Percentiles rank a stretch among this genome's conserved stretches.
Evolutionary conservation across 2,329 filamentous ascomycete genomes (phyloP).

Genomic region (Mollisia scopiformis): DNA sequence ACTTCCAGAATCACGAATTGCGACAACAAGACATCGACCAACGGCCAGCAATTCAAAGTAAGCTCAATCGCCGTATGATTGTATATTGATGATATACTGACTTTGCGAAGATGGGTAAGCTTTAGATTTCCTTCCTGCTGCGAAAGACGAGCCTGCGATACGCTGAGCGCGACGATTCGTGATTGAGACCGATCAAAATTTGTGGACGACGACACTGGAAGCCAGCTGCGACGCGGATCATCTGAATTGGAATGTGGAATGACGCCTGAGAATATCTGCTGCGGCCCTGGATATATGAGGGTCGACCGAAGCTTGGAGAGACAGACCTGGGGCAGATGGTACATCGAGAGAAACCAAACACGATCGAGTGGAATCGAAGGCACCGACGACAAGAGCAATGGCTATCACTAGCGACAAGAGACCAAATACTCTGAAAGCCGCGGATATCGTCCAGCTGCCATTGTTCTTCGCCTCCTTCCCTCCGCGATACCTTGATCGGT

Average conservation of each 20-base stretch:
- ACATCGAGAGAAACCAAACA: not conserved
- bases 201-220: not conserved
- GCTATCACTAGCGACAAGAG: too few species aligned
- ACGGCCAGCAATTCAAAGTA: slow-evolving; percentile 50
- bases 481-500: not conserved
- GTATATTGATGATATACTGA: slow-evolving; percentile 35
- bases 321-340: not conserved
- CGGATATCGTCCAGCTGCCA: too few species aligned
- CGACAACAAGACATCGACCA: slow-evolving; percentile 45
- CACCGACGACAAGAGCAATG: too few species aligned
- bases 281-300: not conserved
- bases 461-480: too few species aligned
- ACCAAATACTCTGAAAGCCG: too few species aligned
- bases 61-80: slow-evolving; percentile 31
- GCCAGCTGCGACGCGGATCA: not conserved
- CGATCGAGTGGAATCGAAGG: not conserved
- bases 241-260: not conserved
- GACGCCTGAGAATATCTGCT: too few species aligned
- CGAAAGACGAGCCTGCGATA: slow-evolving; percentile 1
- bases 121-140: slow-evolving; percentile 32
- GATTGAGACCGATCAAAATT: slow-evolving; percentile 6
- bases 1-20: slow-evolving; percentile 17
- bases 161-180: slow-evolving; percentile 12
- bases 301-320: not conserved
- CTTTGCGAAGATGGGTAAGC: slow-evolving; percentile 64